A percentile compares a stretch with the other conserved stretches of the same genome.
These are phyloP conservation scores for Colletotrichum abscissum DNA, from an alignment of 2,329 filamentous ascomycete species.

Conservation along the genomic window DNA sequence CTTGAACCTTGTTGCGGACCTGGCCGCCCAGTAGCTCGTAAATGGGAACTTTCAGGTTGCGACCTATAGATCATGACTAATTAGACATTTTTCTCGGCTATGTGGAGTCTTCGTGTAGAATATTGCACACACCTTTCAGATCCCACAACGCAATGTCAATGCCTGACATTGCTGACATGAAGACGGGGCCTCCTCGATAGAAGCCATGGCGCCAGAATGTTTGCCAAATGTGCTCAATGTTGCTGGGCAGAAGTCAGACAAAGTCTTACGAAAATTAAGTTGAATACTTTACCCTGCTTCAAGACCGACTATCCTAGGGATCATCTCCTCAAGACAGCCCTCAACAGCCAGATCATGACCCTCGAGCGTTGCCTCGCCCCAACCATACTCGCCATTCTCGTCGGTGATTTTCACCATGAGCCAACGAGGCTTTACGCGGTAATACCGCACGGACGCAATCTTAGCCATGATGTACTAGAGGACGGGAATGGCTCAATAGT, in stretches of 20 bases:
- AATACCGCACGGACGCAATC: conserved; percentile 73
- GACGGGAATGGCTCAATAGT: not conserved
- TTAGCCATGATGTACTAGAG: conserved; percentile 40
- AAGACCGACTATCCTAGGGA: conserved; percentile 65
- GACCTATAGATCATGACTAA: not conserved
- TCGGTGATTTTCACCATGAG: conserved; percentile 77
- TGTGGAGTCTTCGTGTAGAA: no score
- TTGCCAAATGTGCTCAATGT: conserved; percentile 80
- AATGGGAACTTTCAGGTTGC: conserved; percentile 62
- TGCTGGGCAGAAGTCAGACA: conserved; percentile 49
- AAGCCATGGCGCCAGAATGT: conserved; percentile 72
- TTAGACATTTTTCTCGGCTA: not conserved
- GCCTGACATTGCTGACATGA: conserved; percentile 78
- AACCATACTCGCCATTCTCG: conserved; percentile 67
- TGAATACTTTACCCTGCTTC: conserved; percentile 66
- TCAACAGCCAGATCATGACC: conserved; percentile 75
- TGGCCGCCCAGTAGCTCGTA: conserved; percentile 76
- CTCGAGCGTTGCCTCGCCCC: conserved; percentile 76
- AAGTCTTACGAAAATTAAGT: not conserved
- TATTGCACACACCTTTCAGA: conserved; percentile 61
- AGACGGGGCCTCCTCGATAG: conserved; percentile 77
- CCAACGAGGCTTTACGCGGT: conserved; percentile 75
- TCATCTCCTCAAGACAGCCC: conserved; percentile 71
- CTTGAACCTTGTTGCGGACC: conserved; percentile 70
- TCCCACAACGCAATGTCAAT: conserved; percentile 80